phyloP scores from a whole-genome alignment of 179 eudicot genomes.

The Amaranthus tricolor region DNA sequence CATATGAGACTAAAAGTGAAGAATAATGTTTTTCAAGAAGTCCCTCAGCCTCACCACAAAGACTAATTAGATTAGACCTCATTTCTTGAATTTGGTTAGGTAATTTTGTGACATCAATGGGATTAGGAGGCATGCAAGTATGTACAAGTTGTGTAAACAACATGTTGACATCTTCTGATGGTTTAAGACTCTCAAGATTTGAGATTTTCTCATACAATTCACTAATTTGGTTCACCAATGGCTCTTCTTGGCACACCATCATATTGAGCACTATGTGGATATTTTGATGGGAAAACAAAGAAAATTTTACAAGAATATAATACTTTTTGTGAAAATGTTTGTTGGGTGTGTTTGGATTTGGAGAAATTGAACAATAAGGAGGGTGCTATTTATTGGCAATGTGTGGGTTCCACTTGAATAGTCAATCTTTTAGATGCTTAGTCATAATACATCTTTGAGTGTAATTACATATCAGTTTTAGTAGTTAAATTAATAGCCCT shows the following conservation, averaged over 20 bases:
- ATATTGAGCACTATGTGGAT: slow-evolving; percentile 58
- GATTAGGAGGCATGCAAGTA: slow-evolving; percentile 54
- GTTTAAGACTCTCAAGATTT: slow-evolving; percentile 50
- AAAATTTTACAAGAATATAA: not conserved
- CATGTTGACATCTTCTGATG: slow-evolving; percentile 64
- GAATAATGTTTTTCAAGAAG: slow-evolving; percentile 64
- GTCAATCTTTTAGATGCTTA: slow-evolving; percentile 10
- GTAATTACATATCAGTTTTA: not conserved
- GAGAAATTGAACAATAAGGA: slow-evolving; percentile 20
- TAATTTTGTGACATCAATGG: slow-evolving; percentile 53
- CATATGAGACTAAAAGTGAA: slow-evolving; percentile 38
- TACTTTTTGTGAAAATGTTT: not conserved
- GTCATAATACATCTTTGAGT: slow-evolving; percentile 14
- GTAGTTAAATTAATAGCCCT: not conserved
- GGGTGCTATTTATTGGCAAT: slow-evolving; percentile 40
- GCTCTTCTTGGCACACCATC: slow-evolving; percentile 57
- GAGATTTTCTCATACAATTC: slow-evolving; percentile 53
- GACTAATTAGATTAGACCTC: slow-evolving; percentile 53
- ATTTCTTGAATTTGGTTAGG: slow-evolving; percentile 42
- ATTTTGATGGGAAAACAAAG: not conserved
- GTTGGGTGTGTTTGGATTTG: slow-evolving; percentile 14
- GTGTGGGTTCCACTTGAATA: slow-evolving; percentile 30
- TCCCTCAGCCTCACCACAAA: slow-evolving; percentile 75
- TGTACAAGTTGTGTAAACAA: slow-evolving; percentile 64
- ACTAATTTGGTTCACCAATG: slow-evolving; percentile 43